Evolutionary conservation across 192 early-diverging fungal genomes (phyloP).

Genomic region (Pecoramyces ruminantium): DNA sequence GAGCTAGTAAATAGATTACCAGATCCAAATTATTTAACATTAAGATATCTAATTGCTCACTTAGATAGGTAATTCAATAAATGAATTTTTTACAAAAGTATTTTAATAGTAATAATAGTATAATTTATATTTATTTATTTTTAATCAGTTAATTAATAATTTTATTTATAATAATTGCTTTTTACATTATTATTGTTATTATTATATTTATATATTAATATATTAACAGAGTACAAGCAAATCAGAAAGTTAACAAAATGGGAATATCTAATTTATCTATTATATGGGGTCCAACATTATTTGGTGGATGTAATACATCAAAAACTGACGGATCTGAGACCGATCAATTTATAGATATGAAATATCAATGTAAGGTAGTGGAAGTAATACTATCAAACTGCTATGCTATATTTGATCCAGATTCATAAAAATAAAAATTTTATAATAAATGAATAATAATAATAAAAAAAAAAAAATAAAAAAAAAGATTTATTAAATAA

Average conservation of each 20-base stretch:
- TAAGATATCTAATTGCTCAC: slow-evolving; percentile 64
- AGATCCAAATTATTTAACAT: slow-evolving; percentile 66
- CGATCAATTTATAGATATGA: neutral
- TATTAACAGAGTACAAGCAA: neutral
- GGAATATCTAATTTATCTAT: neutral
- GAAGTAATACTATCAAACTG: neutral
- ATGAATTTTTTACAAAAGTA: too few relatives aligned
- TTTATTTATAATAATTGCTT: too few relatives aligned
- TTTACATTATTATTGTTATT: too few relatives aligned
- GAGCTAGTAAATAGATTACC: slow-evolving; percentile 56
- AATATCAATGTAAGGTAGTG: neutral
- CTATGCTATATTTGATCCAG: neutral
- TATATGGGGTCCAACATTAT: neutral
- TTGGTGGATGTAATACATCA: neutral
- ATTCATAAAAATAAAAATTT: neutral
- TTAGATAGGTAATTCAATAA: slow-evolving; percentile 55
- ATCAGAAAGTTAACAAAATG: neutral
- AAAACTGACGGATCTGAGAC: neutral
- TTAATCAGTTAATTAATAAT: too few relatives aligned
- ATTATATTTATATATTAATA: too few relatives aligned
- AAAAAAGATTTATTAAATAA: too few relatives aligned
- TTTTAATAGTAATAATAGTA: too few relatives aligned
- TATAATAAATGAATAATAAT: neutral
- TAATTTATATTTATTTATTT: too few relatives aligned
- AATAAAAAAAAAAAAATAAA: too few relatives aligned